phyloP scores from a whole-genome alignment of 306 rosid species.

The Cucumis cinereus region DNA sequence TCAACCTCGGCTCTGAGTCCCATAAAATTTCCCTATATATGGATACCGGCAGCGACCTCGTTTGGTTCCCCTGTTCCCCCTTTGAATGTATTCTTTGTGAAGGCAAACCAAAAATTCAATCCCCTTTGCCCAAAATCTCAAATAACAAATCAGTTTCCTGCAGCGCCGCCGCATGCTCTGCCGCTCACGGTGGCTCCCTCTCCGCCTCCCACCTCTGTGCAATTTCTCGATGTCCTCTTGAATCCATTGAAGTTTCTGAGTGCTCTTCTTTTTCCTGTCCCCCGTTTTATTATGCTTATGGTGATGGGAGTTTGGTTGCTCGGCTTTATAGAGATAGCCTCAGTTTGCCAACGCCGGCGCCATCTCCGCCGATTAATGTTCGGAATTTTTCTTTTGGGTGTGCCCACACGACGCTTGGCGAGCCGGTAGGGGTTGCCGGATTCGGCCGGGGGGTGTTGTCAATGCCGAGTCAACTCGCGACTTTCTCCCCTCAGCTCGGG shows the following conservation, averaged over 20 bases:
- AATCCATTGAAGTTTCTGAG: conserved; percentile 56
- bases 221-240: conserved; percentile 62
- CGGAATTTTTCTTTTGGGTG: conserved; percentile 80
- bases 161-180: conserved; percentile 56
- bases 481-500: conserved; percentile 52
- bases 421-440: conserved; percentile 89
- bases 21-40: conserved; percentile 70
- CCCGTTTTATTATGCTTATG: conserved; percentile 79
- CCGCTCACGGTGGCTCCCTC: conserved; percentile 42
- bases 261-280: conserved; percentile 60
- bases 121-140: conserved; percentile 32
- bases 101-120: conserved; percentile 40
- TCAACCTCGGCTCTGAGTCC: conserved; percentile 38
- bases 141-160: conserved; percentile 34
- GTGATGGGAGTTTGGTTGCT: conserved; percentile 74
- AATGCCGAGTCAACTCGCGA: conserved; percentile 63
- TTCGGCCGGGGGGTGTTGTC: conserved; percentile 75
- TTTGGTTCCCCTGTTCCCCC: conserved; percentile 90
- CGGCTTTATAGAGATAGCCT: conserved; percentile 38
- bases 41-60: conserved; percentile 96
- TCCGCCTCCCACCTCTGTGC: conserved; percentile 67
- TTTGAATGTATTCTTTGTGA: conserved; percentile 92
- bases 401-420: conserved; percentile 75
- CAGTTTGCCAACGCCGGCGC: conserved; percentile 35
- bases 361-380: conserved; percentile 35